Base-by-base conservation (phyloP, 345 rosid genomes). In the Linum trigynum region DNA sequence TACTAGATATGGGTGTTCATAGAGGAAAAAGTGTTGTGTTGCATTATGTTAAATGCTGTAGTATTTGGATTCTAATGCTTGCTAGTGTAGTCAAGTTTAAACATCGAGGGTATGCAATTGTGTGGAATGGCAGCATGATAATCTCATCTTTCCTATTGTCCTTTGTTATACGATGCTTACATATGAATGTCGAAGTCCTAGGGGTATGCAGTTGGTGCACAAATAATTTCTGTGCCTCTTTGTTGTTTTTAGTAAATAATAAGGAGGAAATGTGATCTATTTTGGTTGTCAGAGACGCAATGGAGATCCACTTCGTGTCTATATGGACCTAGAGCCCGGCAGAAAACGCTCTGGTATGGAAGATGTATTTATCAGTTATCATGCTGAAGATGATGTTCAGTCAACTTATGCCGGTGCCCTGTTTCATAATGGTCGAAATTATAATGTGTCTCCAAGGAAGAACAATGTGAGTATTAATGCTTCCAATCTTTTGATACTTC, bases 311-410 rank as follows among this genome's bases (percentile, higher is more conserved):
- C 86, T 87, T 55, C 97, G 94, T 32, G 94, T 86, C 58, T 92
- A 88, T 74, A 88, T 92, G 98, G 97, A 92, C 69, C 91, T 92
- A 55, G 98, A 92, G 61, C 87, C 94, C 5, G 91, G 94, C 62
- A 81, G 98, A 72, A 92, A 66, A 71, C 81, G 84, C 57, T 83
- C 96, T n/a, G 97, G 96, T 62, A 66, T 45, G 60, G 97, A 90
- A 73, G 98, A 92, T 80, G 63, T 92, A 67, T 92, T 87, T 73
- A 80, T 92, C 41, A 82, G 98, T 80, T 92, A 92, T 77, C 98
- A 92, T 76, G 88, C 94, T 8, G 72, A 82, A 59, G 97, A 90
- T 60, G 96, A 90, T 71, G 82, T 91, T 57, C 96, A 86, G 69
- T 73, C 96, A 56, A 92, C 97, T 48, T 90, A 92, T 75, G 98